Percentiles rank a stretch among this genome's conserved stretches.
These are phyloP conservation scores for Penstemon davidsonii DNA, from an alignment of 257 asterid species.

Conservation along the genomic window DNA sequence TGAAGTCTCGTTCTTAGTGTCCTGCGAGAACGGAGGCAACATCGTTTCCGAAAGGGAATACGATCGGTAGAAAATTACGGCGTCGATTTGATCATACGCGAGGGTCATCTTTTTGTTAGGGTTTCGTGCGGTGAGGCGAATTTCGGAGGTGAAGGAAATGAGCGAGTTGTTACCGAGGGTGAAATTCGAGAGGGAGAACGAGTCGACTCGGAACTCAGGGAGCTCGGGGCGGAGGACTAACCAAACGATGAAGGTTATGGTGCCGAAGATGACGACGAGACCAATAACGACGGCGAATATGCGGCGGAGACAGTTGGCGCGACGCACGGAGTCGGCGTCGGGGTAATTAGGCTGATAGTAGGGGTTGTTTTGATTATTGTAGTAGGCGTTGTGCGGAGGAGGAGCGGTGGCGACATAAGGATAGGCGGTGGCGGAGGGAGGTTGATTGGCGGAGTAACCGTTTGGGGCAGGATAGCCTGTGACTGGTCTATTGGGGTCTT, in stretches of 20 bases:
- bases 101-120: conserved; percentile 76
- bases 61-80: conserved; percentile 38
- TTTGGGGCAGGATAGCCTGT: conserved; percentile 79
- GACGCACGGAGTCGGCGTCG: conserved; percentile 50
- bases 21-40: conserved; percentile 68
- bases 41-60: conserved; percentile 46
- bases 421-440: conserved; percentile 52
- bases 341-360: conserved; percentile 35
- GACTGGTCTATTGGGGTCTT: conserved; percentile 67
- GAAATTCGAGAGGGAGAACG: conserved; percentile 57
- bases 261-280: conserved; percentile 49
- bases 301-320: conserved; percentile 77
- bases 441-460: conserved; percentile 52
- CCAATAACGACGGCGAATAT: conserved; percentile 55
- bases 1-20: conserved; percentile 54
- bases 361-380: conserved; percentile 36
- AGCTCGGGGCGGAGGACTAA: conserved; percentile 81
- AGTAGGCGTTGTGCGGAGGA: conserved; percentile 37
- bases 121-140: conserved; percentile 64
- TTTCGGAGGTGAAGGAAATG: conserved; percentile 47
- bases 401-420: conserved; percentile 54
- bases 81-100: conserved; percentile 49
- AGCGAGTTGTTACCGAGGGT: conserved; percentile 44
- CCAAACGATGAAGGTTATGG: conserved; percentile 71
- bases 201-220: conserved; percentile 76